A percentile compares a stretch with the other conserved stretches of the same genome.
These are phyloP conservation scores for Spiraea crenata DNA, from an alignment of 331 rosid genomes.

Conservation along the genomic window DNA sequence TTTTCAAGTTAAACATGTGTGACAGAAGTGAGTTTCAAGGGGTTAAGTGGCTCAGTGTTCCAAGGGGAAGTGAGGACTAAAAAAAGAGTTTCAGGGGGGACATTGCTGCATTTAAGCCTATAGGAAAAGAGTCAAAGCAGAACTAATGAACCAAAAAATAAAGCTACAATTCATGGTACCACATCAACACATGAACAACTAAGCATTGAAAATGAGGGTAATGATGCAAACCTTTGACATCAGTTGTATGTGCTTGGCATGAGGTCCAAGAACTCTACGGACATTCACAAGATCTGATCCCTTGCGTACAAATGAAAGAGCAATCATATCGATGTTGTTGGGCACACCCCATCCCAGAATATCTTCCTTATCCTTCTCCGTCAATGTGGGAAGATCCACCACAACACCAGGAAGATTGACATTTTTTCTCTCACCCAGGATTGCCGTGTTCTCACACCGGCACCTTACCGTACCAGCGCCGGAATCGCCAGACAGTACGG, in stretches of 20 bases:
- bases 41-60: no score
- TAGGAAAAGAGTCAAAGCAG: not conserved
- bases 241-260: constrained; percentile 71
- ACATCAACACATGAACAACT: not conserved
- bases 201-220: constrained; percentile 16
- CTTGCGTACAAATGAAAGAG: constrained; percentile 89
- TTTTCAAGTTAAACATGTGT: no score
- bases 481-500: constrained; percentile 74
- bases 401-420: constrained; percentile 89
- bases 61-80: no score
- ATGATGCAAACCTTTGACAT: constrained; percentile 79
- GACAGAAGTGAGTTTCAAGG: no score
- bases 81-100: no score
- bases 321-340: constrained; percentile 83
- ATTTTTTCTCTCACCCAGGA: constrained; percentile 82
- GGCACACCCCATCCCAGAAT: constrained; percentile 88
- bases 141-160: not conserved
- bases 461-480: constrained; percentile 72
- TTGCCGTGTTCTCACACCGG: constrained; percentile 75
- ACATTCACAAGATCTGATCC: constrained; percentile 88
- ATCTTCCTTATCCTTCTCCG: constrained; percentile 86
- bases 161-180: not conserved
- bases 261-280: constrained; percentile 84
- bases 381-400: constrained; percentile 85
- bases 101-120: not conserved